A percentile compares a stretch with the other conserved stretches of the same genome.
phyloP scores from a whole-genome alignment of 148 eudicot genomes.

The Arctostaphylos glauca region DNA sequence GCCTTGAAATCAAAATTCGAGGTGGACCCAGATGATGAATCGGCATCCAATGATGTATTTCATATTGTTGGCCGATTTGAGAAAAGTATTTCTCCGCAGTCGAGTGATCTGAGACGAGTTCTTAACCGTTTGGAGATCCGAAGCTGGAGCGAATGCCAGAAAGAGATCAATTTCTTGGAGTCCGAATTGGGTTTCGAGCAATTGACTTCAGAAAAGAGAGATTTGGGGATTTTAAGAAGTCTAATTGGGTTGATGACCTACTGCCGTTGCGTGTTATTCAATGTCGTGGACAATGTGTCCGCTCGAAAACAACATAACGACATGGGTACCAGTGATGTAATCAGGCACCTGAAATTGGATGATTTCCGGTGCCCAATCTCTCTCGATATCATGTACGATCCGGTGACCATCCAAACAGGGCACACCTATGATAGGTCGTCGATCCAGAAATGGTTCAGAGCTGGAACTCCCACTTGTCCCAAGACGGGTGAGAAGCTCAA shows the following conservation, averaged over 20 bases:
- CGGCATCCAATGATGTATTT: conserved; percentile 25
- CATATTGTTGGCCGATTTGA: conserved; percentile 39
- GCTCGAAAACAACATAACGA: background rate
- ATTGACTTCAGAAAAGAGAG: conserved; percentile 27
- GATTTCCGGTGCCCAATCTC: conserved; percentile 86
- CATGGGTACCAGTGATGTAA: background rate
- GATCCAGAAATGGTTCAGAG: conserved; percentile 66
- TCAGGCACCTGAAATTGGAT: conserved; percentile 47
- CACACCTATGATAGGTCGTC: conserved; percentile 81
- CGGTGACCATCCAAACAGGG: conserved; percentile 70
- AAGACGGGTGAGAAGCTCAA: conserved; percentile 64
- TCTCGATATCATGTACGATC: conserved; percentile 80
- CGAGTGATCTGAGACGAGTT: conserved; percentile 42
- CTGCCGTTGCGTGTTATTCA: conserved; percentile 54
- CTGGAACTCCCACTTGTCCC: conserved; percentile 70
- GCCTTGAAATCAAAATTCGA: conserved; percentile 26
- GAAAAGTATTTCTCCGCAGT: conserved; percentile 45
- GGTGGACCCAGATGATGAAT: conserved; percentile 36
- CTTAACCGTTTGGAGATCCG: conserved; percentile 51
- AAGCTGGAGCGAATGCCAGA: conserved; percentile 61
- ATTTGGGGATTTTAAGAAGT: conserved; percentile 28
- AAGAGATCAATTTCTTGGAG: conserved; percentile 59
- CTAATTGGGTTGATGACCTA: conserved; percentile 56
- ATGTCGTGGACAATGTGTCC: conserved; percentile 16
- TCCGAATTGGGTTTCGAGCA: conserved; percentile 39